These are phyloP conservation scores for Breviolum minutum DNA, from an alignment of 73 alveolate species.

Conservation along the genomic window DNA sequence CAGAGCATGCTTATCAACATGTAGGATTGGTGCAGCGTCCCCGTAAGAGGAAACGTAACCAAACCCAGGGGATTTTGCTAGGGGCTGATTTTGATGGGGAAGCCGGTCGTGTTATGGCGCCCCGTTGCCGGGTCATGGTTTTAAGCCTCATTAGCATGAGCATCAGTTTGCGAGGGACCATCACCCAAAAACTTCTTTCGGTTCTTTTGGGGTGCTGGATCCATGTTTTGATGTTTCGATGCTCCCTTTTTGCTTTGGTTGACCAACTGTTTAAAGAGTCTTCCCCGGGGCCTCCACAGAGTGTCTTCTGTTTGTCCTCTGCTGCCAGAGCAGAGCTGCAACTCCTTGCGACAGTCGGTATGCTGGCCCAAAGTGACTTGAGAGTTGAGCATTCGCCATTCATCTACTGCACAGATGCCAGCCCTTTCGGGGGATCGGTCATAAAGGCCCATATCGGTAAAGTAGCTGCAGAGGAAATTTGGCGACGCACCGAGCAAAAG, in stretches of 20 bases:
- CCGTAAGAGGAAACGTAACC: not conserved
- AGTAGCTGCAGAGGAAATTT: not conserved
- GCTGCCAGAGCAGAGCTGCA: not conserved
- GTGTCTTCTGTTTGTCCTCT: not conserved
- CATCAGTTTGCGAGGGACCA: not conserved
- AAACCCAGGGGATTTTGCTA: not conserved
- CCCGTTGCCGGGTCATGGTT: not conserved
- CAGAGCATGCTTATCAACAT: not conserved
- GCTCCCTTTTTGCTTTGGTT: not conserved
- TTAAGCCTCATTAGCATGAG: not conserved
- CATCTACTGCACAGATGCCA: not conserved
- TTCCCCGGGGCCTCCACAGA: too few species aligned
- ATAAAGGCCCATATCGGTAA: too few species aligned
- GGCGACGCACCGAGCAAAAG: not conserved
- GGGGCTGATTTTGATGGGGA: constrained; percentile 51
- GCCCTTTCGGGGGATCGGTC: too few species aligned
- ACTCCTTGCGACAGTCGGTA: not conserved
- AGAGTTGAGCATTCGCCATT: not conserved
- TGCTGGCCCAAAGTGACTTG: not conserved
- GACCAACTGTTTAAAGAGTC: not conserved
- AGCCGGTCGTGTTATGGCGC: not conserved
- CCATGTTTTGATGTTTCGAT: not conserved
- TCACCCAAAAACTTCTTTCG: not conserved
- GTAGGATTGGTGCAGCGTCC: not conserved
- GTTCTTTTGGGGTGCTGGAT: not conserved